Base-by-base conservation (phyloP, 2,329 filamentous ascomycete species). In the Xylaria sp. region DNA sequence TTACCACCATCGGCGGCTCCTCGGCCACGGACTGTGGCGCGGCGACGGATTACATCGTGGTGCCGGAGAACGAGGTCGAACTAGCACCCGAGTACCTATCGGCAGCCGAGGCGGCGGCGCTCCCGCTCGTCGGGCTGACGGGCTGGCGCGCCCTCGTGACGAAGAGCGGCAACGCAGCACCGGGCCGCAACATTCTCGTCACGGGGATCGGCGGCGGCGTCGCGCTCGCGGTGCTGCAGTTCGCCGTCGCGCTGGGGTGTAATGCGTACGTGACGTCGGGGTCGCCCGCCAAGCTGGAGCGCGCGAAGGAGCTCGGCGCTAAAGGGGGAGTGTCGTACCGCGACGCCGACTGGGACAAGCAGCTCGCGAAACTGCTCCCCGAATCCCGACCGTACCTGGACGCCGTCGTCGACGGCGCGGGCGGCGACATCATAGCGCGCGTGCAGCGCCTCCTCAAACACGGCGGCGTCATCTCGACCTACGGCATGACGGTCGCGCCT, bases 121-220 rank as follows among this genome's bases (percentile, higher is more conserved):
- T 98, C 55, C 94, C 95, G 2, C 82, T 97, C 39, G 93, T 93
- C 0, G 95, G 94, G 0, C 77, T 97, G 68, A 98, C 95, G 1
- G 95, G 87, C 7, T 98, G 93, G 93, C 85, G 96, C 52, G 95
- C 94, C 0, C 82, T 97, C 50, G 87, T 96, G 60, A 91, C 87
- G 7, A 98, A 98, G 84, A 89, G 86, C 57, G 89, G 90, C 72
- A 86, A 87, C 7, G 81, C 83, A 65, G 80, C 81, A 0, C n/a
- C 63, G 0, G 93, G 93, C 2, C 82, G 87, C 69, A 97, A 97
- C 76, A 84, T 98, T 4, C 83, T 98, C 36, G 82, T 98, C 48
- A 97, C 95, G 4, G 95, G 95, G 0, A 97, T 98, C 79, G 95
- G 95, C 0, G 95, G 95, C 41, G 95, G 95, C 50, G 95, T 97